Percentiles rank a stretch among this genome's conserved stretches.
phyloP scores from a whole-genome alignment of 2,329 filamentous ascomycete genomes.

The Microsporum ferrugineum region DNA sequence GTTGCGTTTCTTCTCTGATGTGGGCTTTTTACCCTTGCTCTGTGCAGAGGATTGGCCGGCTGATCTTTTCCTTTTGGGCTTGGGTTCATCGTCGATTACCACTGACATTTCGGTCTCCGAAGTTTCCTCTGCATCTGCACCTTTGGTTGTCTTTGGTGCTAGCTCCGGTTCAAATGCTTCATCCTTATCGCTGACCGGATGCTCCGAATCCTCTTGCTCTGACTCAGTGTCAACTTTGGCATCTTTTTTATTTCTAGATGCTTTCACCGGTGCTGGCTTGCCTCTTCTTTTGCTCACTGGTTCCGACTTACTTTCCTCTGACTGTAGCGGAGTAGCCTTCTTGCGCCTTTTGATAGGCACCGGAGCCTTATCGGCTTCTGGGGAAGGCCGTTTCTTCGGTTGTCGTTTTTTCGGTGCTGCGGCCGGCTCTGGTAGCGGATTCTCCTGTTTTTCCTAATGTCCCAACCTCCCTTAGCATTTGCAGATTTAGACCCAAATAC shows the following conservation, averaged over 20 bases:
- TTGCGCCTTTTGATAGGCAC: conserved; percentile 28
- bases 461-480: neutral
- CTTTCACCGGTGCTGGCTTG: neutral
- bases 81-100: conserved; percentile 63
- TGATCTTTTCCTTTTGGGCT: conserved; percentile 28
- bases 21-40: conserved; percentile 24
- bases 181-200: neutral
- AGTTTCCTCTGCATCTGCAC: conserved; percentile 6
- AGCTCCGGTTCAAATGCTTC: conserved; percentile 9
- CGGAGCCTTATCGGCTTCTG: conserved; percentile 11
- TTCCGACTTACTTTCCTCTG: conserved; percentile 4
- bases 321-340: conserved; percentile 18
- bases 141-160: conserved; percentile 3
- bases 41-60: conserved; percentile 15
- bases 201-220: conserved; percentile 12
- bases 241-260: conserved; percentile 8
- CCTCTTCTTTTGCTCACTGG: conserved; percentile 5
- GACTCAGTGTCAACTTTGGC: conserved; percentile 6
- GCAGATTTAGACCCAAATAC: neutral
- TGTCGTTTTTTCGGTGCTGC: conserved; percentile 14
- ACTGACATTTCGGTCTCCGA: conserved; percentile 59
- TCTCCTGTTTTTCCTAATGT: conserved; percentile 1
- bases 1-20: conserved; percentile 29
- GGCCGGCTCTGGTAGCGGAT: conserved; percentile 12
- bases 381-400: conserved; percentile 22